Conservation (phyloP, 176 grass and related monocot genomes). For the Oryza australiensis region DNA sequence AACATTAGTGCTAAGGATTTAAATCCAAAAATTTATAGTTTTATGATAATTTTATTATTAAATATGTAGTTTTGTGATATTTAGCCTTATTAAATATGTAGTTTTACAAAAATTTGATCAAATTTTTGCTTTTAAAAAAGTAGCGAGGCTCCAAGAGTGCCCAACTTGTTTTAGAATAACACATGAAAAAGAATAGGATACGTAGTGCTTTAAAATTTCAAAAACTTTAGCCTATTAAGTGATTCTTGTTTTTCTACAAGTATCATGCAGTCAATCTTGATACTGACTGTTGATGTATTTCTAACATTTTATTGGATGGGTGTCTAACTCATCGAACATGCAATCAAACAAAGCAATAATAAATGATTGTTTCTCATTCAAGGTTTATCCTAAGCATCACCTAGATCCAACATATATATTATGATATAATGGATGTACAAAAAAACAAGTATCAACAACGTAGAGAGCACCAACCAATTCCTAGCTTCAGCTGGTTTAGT, state of each 20-base stretch:
- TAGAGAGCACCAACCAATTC: background rate
- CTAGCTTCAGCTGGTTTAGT: background rate
- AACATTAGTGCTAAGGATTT: no score
- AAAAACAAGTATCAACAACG: background rate
- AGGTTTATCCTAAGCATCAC: conserved; percentile 6
- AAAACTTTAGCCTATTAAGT: background rate
- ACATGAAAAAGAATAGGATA: background rate
- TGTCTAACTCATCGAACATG: background rate
- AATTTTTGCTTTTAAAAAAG: no score
- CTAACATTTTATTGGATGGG: background rate
- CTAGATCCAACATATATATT: background rate
- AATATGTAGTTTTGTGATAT: no score
- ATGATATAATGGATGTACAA: background rate
- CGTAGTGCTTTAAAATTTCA: background rate
- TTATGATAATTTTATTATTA: no score
- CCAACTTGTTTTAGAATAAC: background rate
- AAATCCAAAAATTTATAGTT: no score
- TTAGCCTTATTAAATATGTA: no score
- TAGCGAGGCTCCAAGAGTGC: background rate
- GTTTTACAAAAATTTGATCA: no score
- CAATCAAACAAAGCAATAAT: background rate
- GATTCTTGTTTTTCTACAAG: no score
- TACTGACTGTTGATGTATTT: background rate
- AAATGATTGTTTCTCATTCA: background rate
- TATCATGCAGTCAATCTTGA: background rate